Conservation (phyloP, 768 basidiomycete species). For the Boletus insuetus region DNA sequence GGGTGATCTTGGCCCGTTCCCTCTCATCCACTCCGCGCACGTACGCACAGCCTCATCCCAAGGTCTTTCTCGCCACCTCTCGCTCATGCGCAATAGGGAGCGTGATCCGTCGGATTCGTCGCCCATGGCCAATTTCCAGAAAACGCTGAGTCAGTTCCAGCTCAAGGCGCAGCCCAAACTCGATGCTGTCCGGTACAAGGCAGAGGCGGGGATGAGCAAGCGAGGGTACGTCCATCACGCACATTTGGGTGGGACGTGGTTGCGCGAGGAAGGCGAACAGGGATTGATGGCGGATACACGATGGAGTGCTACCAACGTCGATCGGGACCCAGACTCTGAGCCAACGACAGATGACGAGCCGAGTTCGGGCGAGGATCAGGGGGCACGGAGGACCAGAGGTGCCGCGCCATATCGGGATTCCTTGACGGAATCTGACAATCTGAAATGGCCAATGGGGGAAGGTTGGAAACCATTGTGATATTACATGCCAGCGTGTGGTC, state of each 20-base stretch:
- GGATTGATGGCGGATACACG: conserved; percentile 39
- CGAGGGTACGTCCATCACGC: conserved; percentile 53
- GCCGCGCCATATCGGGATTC: conserved; percentile 8
- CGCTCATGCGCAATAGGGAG: conserved; percentile 30
- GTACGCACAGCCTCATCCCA: conserved; percentile 21
- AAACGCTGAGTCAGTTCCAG: conserved; percentile 40
- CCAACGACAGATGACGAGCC: conserved; percentile 28
- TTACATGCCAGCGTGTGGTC: neutral
- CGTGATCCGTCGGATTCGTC: conserved; percentile 25
- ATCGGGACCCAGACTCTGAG: conserved; percentile 17
- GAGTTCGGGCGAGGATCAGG: conserved; percentile 17
- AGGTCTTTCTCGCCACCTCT: conserved; percentile 39
- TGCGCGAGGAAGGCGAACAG: conserved; percentile 36
- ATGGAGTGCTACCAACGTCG: conserved; percentile 27
- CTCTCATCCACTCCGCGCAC: neutral
- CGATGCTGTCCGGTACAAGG: conserved; percentile 67
- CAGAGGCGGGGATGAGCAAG: conserved; percentile 62
- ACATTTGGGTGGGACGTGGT: conserved; percentile 23
- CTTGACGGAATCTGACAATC: conserved; percentile 39
- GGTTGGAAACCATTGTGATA: conserved; percentile 48
- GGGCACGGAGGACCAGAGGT: neutral
- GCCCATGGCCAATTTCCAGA: conserved; percentile 41
- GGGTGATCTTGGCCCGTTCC: conserved; percentile 4
- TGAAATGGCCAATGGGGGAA: conserved; percentile 61
- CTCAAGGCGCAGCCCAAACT: conserved; percentile 48